phyloP scores from a whole-genome alignment of 306 rosid species.

The Vachellia pachyceras region DNA sequence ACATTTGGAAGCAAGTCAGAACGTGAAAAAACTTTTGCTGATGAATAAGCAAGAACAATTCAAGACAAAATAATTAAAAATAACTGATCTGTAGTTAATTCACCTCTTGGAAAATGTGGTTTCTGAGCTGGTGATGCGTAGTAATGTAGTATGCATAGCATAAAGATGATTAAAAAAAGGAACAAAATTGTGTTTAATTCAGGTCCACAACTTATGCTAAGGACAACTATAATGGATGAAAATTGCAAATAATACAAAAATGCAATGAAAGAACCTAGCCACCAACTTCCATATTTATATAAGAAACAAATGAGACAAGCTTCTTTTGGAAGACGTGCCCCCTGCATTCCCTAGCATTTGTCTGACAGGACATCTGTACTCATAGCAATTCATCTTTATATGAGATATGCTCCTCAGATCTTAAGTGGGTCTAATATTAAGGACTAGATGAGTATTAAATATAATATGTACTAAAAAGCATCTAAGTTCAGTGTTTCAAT shows the following conservation, averaged over 20 bases:
- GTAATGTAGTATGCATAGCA: background rate
- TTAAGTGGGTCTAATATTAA: too few relatives aligned
- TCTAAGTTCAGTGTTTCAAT: background rate
- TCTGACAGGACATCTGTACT: background rate
- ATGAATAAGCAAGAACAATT: background rate
- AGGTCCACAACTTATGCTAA: too few relatives aligned
- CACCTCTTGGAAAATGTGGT: background rate
- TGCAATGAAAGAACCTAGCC: too few relatives aligned
- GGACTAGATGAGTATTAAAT: background rate
- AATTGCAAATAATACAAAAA: too few relatives aligned
- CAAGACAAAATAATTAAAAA: background rate
- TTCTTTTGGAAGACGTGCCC: too few relatives aligned
- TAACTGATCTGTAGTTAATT: background rate
- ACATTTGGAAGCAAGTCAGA: background rate
- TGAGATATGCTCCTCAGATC: too few relatives aligned
- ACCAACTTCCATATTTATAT: too few relatives aligned
- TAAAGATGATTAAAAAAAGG: too few relatives aligned
- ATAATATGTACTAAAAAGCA: background rate
- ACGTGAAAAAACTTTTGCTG: background rate
- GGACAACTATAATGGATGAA: too few relatives aligned
- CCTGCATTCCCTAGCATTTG: too few relatives aligned
- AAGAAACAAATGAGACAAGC: too few relatives aligned
- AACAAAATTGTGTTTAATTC: too few relatives aligned
- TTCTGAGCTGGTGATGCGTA: background rate
- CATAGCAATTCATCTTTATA: background rate